Evolutionary conservation across 2,329 filamentous ascomycete genomes (phyloP).

Genomic region (Cladosporium phlei): DNA sequence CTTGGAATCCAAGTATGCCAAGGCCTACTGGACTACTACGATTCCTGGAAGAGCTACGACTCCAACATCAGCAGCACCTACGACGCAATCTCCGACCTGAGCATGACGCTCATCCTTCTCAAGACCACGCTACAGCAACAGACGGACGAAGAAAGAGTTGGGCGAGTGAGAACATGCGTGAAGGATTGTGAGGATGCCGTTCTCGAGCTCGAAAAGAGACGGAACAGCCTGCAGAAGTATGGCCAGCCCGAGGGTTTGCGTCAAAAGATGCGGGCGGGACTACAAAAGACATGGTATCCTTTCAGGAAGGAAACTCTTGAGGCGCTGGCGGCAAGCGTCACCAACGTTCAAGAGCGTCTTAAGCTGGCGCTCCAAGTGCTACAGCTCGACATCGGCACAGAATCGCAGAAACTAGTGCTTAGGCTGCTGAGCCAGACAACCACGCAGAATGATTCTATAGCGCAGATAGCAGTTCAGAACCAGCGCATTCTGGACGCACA

Average conservation of each 20-base stretch:
- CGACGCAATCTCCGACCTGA: conserved; percentile 13
- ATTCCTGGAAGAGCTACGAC: conserved; percentile 15
- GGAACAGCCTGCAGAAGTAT: conserved; percentile 8
- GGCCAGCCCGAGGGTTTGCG: conserved; percentile 8
- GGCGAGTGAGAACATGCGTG: conserved; percentile 10
- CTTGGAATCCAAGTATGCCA: conserved; percentile 18
- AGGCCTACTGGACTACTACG: conserved; percentile 16
- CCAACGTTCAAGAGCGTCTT: conserved; percentile 12
- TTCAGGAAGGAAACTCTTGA: conserved; percentile 14
- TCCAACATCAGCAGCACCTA: conserved; percentile 14
- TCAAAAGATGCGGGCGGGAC: conserved; percentile 11
- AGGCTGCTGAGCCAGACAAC: not conserved
- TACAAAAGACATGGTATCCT: conserved; percentile 16
- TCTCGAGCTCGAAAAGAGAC: conserved; percentile 12
- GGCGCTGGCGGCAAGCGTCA: conserved; percentile 12
- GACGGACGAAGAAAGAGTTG: conserved; percentile 7
- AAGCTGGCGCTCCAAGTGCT: conserved; percentile 15
- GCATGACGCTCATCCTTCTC: conserved; percentile 15
- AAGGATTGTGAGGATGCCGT: conserved; percentile 11
- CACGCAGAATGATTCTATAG: not conserved
- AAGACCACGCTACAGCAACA: not conserved
- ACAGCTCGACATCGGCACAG: conserved; percentile 15
- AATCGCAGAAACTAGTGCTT: not conserved
- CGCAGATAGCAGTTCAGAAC: not conserved
- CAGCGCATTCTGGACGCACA: conserved; percentile 4